Base-by-base conservation (phyloP, 345 rosid species). In the Gossypioides kirkii region DNA sequence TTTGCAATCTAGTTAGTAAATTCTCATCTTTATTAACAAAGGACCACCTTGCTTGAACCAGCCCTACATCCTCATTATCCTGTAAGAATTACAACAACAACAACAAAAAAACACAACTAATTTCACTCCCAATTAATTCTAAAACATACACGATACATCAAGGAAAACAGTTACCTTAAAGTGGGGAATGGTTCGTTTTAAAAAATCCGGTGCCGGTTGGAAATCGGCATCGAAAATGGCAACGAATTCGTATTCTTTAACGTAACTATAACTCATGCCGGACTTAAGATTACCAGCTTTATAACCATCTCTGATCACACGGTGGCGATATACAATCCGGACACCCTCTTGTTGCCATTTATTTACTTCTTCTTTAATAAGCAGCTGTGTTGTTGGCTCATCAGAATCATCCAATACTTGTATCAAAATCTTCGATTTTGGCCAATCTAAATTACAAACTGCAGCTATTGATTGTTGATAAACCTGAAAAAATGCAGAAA, bases 211-310 rank as follows among this genome's bases (percentile, higher is more conserved):
- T 5, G 84, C 65, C 26, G 98, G 98, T 79, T 92, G 97, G 71
- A 94, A 94, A 82, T 94, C 98, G 0, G 98, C 97, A 70, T 94
- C 98, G 14, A 91, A 94, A 72, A 94, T 94, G 74, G 98, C 93
- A 4, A 94, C 97, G 36, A 91, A 94, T 79, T 94, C 95, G 61
- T 87, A 90, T 79, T 92, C 95, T 80, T 90, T 89, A 66, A 90
- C 97, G 59, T 89, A 94, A 79, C 93, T 86, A 70, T 95, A 92
- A 65, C 83, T 88, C 98, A 92, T 94, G 4, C 97, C 98, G 54
- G 98, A 92, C 86, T 94, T 94, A 58, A 94, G 91, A 78, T 94
- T 94, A 17, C 98, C 98, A 56, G 98, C 98, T 80, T 94, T 94
- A 79, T 94, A 94, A 17, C 98, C 98, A 70, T 90, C 91, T 80